These are phyloP conservation scores for Cynara cardunculus DNA, from an alignment of 129 eudicot species.

Conservation along the genomic window DNA sequence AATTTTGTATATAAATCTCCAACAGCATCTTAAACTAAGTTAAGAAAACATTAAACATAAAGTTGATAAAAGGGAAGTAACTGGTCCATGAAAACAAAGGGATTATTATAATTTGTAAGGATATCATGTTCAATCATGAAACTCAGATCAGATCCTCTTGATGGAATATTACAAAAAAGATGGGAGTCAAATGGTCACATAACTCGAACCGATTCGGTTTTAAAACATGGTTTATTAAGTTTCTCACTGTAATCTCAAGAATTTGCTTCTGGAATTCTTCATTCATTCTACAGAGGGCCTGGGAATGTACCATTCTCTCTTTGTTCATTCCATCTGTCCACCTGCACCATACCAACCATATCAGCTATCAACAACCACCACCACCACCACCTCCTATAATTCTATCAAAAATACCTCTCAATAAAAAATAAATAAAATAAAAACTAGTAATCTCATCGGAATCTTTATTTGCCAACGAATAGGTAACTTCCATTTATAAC, in stretches of 20 bases:
- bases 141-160: neutral
- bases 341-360: slow-evolving; percentile 27
- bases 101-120: neutral
- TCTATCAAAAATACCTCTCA: no score
- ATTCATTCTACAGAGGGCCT: slow-evolving; percentile 60
- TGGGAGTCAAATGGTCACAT: neutral
- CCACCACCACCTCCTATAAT: no score
- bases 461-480: no score
- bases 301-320: slow-evolving; percentile 91
- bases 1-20: neutral
- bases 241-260: neutral
- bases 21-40: no score
- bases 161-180: neutral
- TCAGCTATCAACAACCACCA: neutral
- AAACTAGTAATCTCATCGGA: no score
- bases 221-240: neutral
- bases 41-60: neutral
- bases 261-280: neutral
- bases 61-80: neutral
- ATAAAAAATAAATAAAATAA: no score
- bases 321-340: slow-evolving; percentile 88
- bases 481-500: no score
- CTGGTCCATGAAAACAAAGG: neutral
- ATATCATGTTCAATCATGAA: neutral
- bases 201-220: neutral